phyloP scores from a whole-genome alignment of 2,329 filamentous ascomycete genomes.

The Blumeria graminis region DNA sequence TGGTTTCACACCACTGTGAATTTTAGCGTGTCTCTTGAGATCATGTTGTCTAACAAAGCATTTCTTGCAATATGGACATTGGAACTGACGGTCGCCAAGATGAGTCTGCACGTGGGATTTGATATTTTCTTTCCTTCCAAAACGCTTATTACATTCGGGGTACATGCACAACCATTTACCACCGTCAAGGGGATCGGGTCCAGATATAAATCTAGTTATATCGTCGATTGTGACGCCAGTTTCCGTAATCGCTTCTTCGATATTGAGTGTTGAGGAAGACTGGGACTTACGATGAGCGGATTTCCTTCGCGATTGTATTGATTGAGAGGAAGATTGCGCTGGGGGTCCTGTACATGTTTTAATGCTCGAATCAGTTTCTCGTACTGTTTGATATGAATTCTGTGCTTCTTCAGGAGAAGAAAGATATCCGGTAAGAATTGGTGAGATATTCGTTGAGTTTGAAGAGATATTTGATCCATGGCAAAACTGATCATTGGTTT shows the following conservation, averaged over 20 bases:
- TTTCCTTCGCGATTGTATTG: slow-evolving; percentile 7
- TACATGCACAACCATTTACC: slow-evolving; percentile 53
- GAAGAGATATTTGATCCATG: slow-evolving; percentile 10
- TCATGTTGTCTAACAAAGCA: slow-evolving; percentile 95
- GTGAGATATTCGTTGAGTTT: slow-evolving; percentile 16
- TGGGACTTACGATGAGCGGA: slow-evolving; percentile 29
- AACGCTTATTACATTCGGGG: slow-evolving; percentile 62
- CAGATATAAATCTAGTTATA: slow-evolving; percentile 49
- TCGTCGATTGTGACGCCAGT: slow-evolving; percentile 78
- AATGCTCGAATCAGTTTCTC: slow-evolving; percentile 21
- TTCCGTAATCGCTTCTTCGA: slow-evolving; percentile 41
- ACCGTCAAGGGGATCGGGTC: slow-evolving; percentile 46
- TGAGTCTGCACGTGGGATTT: slow-evolving; percentile 97
- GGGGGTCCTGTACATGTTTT: slow-evolving; percentile 15
- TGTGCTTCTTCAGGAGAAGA: slow-evolving; percentile 28
- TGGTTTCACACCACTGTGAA: slow-evolving; percentile 86
- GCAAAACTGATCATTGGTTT: slow-evolving; percentile 8
- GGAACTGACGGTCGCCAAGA: slow-evolving; percentile 83
- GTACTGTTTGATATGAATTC: slow-evolving; percentile 19
- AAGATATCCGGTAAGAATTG: slow-evolving; percentile 22
- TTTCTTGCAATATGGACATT: slow-evolving; percentile 80
- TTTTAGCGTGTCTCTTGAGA: slow-evolving; percentile 90
- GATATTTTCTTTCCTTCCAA: slow-evolving; percentile 97
- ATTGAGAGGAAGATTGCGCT: slow-evolving; percentile 6
- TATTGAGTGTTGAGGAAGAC: slow-evolving; percentile 34